Evolutionary conservation across 2,329 filamentous ascomycete species (phyloP).

Genomic region (Aureobasidium sp.): DNA sequence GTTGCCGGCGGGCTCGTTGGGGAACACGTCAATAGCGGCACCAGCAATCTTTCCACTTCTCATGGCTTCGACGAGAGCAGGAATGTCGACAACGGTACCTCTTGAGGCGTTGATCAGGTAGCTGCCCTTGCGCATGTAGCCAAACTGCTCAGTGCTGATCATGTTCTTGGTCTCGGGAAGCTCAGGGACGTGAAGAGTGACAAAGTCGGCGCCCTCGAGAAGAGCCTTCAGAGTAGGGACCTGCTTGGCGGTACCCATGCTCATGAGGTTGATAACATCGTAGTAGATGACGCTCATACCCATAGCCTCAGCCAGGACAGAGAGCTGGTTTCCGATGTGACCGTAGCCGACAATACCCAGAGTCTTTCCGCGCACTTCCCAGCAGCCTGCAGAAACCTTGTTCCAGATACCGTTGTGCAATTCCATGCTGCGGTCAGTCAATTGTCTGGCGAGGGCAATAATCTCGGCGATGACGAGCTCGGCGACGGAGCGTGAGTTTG

Average conservation of each 20-base stretch:
- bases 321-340: constrained; percentile 93
- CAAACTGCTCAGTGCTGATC: constrained; percentile 73
- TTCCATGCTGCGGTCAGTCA: constrained; percentile 88
- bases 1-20: constrained; percentile 86
- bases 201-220: constrained; percentile 75
- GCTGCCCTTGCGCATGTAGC: constrained; percentile 83
- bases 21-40: constrained; percentile 94
- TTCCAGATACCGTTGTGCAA: constrained; percentile 95
- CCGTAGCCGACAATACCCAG: constrained; percentile 95
- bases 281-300: constrained; percentile 98
- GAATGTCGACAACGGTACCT: constrained; percentile 89
- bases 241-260: constrained; percentile 78
- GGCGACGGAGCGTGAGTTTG: constrained; percentile 93
- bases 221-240: constrained; percentile 71
- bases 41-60: constrained; percentile 80
- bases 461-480: constrained; percentile 94
- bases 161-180: constrained; percentile 87
- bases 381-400: constrained; percentile 93
- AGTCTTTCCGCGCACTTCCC: constrained; percentile 97
- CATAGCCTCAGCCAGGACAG: constrained; percentile 92
- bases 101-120: constrained; percentile 96
- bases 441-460: constrained; percentile 81
- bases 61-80: constrained; percentile 82
- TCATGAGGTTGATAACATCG: constrained; percentile 91
- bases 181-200: constrained; percentile 92